Percentiles rank a stretch among this genome's conserved stretches.
phyloP scores from a whole-genome alignment of 176 grass and related monocot genomes.

The Neostapfia colusana region DNA sequence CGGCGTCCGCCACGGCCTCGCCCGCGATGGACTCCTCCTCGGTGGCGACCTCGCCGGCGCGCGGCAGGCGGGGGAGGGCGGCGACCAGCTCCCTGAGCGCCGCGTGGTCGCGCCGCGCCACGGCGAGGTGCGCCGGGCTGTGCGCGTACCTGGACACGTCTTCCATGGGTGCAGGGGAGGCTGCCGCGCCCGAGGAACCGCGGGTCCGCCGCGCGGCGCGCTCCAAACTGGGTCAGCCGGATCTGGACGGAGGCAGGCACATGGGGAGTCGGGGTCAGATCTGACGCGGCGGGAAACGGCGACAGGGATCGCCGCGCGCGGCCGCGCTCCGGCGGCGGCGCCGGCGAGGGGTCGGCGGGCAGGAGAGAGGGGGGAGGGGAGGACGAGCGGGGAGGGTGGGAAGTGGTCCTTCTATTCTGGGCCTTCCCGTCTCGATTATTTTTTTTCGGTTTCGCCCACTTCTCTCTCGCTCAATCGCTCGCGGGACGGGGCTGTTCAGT shows the following conservation, averaged over 20 bases:
- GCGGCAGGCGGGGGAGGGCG: constrained; percentile 53
- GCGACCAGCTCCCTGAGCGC: constrained; percentile 55
- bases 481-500: background rate
- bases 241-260: constrained; percentile 38
- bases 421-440: background rate
- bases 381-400: background rate
- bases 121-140: constrained; percentile 79
- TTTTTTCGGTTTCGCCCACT: background rate
- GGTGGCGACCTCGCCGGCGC: constrained; percentile 65
- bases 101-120: constrained; percentile 66
- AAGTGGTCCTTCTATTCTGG: constrained; percentile 49
- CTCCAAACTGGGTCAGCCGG: constrained; percentile 34
- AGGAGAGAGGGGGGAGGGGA: background rate
- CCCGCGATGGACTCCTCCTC: constrained; percentile 70
- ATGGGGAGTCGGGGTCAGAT: constrained; percentile 44
- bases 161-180: constrained; percentile 52
- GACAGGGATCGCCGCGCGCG: constrained; percentile 19
- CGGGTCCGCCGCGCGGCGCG: background rate
- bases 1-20: constrained; percentile 64
- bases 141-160: constrained; percentile 72
- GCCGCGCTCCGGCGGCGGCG: constrained; percentile 17
- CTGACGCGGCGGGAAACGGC: background rate
- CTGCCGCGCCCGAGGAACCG: background rate
- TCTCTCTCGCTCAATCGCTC: no score
- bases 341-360: background rate